Evolutionary conservation across 805 yeast genomes (phyloP).

Genomic region (Wilhelminamyces savonicus): DNA sequence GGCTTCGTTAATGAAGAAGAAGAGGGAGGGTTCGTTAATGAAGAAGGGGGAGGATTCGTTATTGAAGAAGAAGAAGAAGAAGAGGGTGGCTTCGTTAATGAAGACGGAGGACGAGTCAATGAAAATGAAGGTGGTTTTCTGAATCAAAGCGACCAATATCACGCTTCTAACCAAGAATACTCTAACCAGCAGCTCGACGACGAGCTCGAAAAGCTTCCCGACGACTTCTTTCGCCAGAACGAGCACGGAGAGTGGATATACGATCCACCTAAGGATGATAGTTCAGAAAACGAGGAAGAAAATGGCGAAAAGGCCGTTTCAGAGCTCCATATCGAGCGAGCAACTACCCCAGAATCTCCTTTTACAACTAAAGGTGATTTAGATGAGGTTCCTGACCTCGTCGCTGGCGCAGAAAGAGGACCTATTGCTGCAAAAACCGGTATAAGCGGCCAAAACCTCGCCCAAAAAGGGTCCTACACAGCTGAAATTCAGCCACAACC

Average conservation of each 20-base stretch:
- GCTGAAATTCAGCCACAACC: too few relatives aligned
- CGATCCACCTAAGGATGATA: conserved; percentile 6
- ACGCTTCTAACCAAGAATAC: not conserved
- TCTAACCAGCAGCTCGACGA: conserved; percentile 1
- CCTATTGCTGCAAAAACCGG: not conserved
- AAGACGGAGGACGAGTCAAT: not conserved
- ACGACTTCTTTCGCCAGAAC: conserved; percentile 9
- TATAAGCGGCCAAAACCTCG: not conserved
- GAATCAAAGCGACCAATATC: conserved; percentile 1
- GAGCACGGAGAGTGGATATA: conserved; percentile 16
- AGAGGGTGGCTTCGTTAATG: conserved; percentile 2
- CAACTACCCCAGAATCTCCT: not conserved
- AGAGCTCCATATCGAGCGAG: not conserved
- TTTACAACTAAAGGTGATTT: not conserved
- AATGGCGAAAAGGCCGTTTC: not conserved
- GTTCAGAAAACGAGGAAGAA: not conserved
- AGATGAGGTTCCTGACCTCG: not conserved
- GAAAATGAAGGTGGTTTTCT: not conserved
- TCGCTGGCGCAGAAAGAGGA: not conserved
- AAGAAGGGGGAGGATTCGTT: conserved; percentile 10
- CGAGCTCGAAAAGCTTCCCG: conserved; percentile 11
- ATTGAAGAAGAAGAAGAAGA: conserved; percentile 3
- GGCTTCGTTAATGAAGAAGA: conserved; percentile 2
- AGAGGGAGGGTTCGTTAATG: conserved; percentile 3
- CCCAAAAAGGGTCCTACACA: too few relatives aligned